Conservation (phyloP, 2,329 filamentous ascomycete species). For the Aspergillus brunneoviolaceus region DNA sequence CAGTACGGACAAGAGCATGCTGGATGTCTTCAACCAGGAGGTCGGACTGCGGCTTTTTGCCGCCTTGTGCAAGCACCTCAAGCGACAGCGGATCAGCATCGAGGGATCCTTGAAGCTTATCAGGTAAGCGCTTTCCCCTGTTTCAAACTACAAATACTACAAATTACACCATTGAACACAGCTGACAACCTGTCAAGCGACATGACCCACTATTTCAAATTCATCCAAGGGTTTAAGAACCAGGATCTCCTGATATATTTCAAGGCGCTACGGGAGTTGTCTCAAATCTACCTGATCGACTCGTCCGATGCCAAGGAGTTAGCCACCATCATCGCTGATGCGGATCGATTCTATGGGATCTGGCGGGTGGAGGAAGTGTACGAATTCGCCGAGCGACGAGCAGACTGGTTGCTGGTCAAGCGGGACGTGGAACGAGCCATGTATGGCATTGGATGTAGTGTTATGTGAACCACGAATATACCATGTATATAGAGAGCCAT, state of each 20-base stretch:
- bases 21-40: slow-evolving; percentile 98
- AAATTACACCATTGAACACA: background rate
- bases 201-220: slow-evolving; percentile 90
- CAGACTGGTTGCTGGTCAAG: slow-evolving; percentile 92
- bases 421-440: slow-evolving; percentile 90
- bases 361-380: slow-evolving; percentile 96
- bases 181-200: slow-evolving; percentile 57
- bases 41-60: slow-evolving; percentile 90
- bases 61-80: slow-evolving; percentile 93
- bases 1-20: slow-evolving; percentile 95
- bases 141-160: background rate
- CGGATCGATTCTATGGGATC: slow-evolving; percentile 83
- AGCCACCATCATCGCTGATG: slow-evolving; percentile 90
- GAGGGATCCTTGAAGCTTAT: slow-evolving; percentile 90
- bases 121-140: slow-evolving; percentile 45
- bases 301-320: slow-evolving; percentile 86
- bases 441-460: slow-evolving; percentile 85
- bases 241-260: slow-evolving; percentile 85
- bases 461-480: slow-evolving; percentile 64
- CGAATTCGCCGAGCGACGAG: slow-evolving; percentile 89
- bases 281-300: slow-evolving; percentile 93
- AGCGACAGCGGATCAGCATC: slow-evolving; percentile 87
- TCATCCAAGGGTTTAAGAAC: slow-evolving; percentile 78
- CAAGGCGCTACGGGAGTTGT: slow-evolving; percentile 83
- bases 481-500: slow-evolving; percentile 12